phyloP scores from a whole-genome alignment of 768 basidiomycete species.

The Suillus placidus region DNA sequence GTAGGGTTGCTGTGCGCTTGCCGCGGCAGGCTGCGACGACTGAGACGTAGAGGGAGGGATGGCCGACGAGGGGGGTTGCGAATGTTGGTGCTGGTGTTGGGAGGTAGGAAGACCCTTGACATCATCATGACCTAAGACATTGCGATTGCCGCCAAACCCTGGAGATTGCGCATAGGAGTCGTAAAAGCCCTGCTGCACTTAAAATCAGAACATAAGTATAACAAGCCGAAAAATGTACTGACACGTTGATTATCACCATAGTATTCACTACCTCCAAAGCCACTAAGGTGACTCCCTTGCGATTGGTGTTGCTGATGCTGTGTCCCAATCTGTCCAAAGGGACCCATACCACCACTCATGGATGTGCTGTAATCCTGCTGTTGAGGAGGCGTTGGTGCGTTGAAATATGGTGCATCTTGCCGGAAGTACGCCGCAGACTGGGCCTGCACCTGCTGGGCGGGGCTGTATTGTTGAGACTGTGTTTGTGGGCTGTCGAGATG shows the following conservation, averaged over 20 bases:
- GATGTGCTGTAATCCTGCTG: slow-evolving; percentile 60
- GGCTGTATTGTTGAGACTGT: slow-evolving; percentile 31
- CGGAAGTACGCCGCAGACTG: slow-evolving; percentile 56
- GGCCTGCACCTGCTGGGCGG: slow-evolving; percentile 39
- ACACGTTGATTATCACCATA: slow-evolving; percentile 72
- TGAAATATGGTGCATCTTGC: slow-evolving; percentile 76
- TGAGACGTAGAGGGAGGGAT: slow-evolving; percentile 58
- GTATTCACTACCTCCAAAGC: slow-evolving; percentile 69
- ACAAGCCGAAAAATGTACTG: slow-evolving; percentile 25
- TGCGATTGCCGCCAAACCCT: slow-evolving; percentile 62
- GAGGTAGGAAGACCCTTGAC: slow-evolving; percentile 67
- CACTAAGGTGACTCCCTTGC: slow-evolving; percentile 49
- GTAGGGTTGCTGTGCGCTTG: slow-evolving; percentile 65
- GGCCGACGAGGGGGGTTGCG: slow-evolving; percentile 42
- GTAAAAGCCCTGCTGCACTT: slow-evolving; percentile 64
- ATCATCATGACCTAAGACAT: slow-evolving; percentile 72
- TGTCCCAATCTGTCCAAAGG: slow-evolving; percentile 61
- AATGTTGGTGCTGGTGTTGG: slow-evolving; percentile 46
- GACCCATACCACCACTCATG: slow-evolving; percentile 13
- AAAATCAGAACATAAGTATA: slow-evolving; percentile 13
- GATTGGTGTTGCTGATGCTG: slow-evolving; percentile 57
- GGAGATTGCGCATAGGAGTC: slow-evolving; percentile 70
- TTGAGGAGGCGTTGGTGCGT: slow-evolving; percentile 71
- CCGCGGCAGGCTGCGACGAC: slow-evolving; percentile 57
- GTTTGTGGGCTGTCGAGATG: slow-evolving; percentile 60